Evolutionary conservation across 257 asterid species (phyloP).

Genomic region (Forsythia viridissima): DNA sequence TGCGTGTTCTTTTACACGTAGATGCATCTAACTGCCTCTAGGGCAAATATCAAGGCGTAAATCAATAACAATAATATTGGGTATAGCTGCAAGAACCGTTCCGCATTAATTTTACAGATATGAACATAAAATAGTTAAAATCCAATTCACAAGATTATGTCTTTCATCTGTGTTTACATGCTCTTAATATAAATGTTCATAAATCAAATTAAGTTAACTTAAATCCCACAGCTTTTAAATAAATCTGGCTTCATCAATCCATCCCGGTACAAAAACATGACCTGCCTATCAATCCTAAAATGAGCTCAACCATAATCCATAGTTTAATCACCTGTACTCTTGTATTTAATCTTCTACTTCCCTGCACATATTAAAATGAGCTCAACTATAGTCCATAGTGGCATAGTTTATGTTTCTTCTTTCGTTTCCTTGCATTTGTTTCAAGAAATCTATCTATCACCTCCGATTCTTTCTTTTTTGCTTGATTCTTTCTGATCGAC

Average conservation of each 20-base stretch:
- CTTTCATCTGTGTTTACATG: not conserved
- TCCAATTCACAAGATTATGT: not conserved
- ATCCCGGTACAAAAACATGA: not conserved
- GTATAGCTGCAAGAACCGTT: too few relatives aligned
- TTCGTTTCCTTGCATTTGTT: too few relatives aligned
- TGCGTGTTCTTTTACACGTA: not conserved
- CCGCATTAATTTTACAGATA: too few relatives aligned
- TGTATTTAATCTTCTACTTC: not conserved
- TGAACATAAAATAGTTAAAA: too few relatives aligned
- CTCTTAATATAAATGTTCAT: not conserved
- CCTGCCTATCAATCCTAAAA: not conserved
- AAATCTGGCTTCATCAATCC: not conserved
- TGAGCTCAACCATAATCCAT: not conserved
- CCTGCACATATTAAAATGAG: not conserved
- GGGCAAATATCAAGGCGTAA: not conserved
- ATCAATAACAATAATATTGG: too few relatives aligned
- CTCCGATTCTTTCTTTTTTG: not conserved
- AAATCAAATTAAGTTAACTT: not conserved
- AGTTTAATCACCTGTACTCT: not conserved
- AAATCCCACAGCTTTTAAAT: too few relatives aligned
- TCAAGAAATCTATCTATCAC: too few relatives aligned
- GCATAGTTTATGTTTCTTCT: too few relatives aligned
- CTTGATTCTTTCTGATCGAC: too few relatives aligned
- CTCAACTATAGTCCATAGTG: not conserved
- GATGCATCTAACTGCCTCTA: not conserved